Conservation (phyloP, 75 land plant species). For the Chamaecyparis obtusa region DNA sequence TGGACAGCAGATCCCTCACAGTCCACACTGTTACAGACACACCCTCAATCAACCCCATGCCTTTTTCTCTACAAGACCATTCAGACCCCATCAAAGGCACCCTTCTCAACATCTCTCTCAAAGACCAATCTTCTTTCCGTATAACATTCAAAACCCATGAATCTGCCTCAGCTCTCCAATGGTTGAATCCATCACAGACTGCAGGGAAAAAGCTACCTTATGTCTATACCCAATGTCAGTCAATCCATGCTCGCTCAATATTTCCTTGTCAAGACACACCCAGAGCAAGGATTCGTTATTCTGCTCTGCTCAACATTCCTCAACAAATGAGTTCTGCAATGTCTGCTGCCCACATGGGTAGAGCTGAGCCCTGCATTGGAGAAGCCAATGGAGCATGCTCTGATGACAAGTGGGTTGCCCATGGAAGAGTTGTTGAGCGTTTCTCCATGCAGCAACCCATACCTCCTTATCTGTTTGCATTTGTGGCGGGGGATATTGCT, state of each 20-base stretch:
- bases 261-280: conserved; percentile 97
- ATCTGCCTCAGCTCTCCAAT: conserved; percentile 74
- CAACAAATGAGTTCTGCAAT: conserved; percentile 58
- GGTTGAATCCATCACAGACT: conserved; percentile 83
- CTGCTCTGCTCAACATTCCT: conserved; percentile 66
- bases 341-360: conserved; percentile 56
- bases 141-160: conserved; percentile 51
- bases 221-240: conserved; percentile 86
- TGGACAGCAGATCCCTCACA: conserved; percentile 68
- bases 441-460: conserved; percentile 77
- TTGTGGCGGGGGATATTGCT: conserved; percentile 72
- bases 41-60: conserved; percentile 27
- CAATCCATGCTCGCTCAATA: conserved; percentile 82
- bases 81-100: conserved; percentile 50
- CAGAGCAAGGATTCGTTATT: conserved; percentile 54
- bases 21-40: conserved; percentile 37
- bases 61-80: conserved; percentile 37
- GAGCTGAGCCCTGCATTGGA: conserved; percentile 25
- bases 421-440: conserved; percentile 69
- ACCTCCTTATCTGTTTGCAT: conserved; percentile 84
- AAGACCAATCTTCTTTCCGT: conserved; percentile 28
- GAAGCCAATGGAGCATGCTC: conserved; percentile 16
- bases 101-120: conserved; percentile 37
- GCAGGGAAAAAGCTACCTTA: conserved; percentile 46
- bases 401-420: conserved; percentile 34